Conservation (phyloP, 352 stramenopile genomes). For the Peronospora belbahrii region DNA sequence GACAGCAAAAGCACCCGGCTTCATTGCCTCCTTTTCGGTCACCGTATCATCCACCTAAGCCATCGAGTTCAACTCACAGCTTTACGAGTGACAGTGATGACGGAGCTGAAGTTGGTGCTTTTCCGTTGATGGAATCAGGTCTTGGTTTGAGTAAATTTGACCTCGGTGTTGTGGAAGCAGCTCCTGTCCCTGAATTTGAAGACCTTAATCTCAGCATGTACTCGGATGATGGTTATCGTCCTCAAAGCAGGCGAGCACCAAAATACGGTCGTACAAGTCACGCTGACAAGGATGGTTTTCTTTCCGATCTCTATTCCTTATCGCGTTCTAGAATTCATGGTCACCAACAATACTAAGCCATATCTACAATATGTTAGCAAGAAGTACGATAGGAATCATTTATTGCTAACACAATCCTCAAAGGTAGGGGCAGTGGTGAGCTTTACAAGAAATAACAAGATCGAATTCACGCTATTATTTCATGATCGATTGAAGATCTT, state of each 20-base stretch:
- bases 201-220: constrained; percentile 23
- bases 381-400: constrained; percentile 28
- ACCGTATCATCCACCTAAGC: constrained; percentile 17
- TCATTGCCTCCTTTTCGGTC: constrained; percentile 20
- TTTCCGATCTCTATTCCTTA: constrained; percentile 37
- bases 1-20: constrained; percentile 1
- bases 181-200: constrained; percentile 15
- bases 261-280: constrained; percentile 29
- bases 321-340: constrained; percentile 27
- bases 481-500: too few species aligned
- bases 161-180: constrained; percentile 22
- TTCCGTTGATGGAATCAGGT: constrained; percentile 14
- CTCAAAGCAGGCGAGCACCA: constrained; percentile 16
- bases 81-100: constrained; percentile 30
- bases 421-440: constrained; percentile 17
- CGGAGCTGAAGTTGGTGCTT: constrained; percentile 6
- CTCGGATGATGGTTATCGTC: constrained; percentile 12
- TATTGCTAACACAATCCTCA: constrained; percentile 18
- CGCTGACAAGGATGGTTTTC: constrained; percentile 33
- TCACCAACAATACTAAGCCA: constrained; percentile 20
- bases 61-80: constrained; percentile 14
- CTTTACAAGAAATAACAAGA: constrained; percentile 17
- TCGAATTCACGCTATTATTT: constrained; percentile 6
- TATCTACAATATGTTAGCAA: constrained; percentile 11
- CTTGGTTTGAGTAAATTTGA: constrained; percentile 35